A percentile compares a stretch with the other conserved stretches of the same genome.
These are phyloP conservation scores for Penicillium hordei DNA, from an alignment of 2,329 filamentous ascomycete species.

Conservation along the genomic window DNA sequence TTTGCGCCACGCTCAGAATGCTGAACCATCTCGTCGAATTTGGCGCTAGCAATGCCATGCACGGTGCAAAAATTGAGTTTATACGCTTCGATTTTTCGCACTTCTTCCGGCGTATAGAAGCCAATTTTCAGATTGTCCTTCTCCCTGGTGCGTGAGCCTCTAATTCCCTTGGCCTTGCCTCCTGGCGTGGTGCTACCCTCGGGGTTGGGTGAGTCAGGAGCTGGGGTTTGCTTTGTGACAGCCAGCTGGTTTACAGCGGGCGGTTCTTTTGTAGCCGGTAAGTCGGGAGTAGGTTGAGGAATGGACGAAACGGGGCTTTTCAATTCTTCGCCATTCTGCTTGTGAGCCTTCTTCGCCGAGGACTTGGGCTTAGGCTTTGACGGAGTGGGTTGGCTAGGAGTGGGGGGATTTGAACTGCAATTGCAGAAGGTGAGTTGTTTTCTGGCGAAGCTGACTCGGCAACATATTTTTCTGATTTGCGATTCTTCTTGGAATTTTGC, in stretches of 20 bases:
- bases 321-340: neutral
- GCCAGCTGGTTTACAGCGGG: neutral
- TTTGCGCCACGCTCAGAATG: conserved; percentile 30
- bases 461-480: neutral
- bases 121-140: conserved; percentile 27
- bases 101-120: conserved; percentile 34
- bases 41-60: conserved; percentile 20
- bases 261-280: neutral
- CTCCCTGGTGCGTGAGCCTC: conserved; percentile 12
- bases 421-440: neutral
- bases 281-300: neutral
- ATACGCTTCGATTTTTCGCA: conserved; percentile 31
- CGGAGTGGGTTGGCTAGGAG: neutral
- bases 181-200: neutral
- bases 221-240: neutral
- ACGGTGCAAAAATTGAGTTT: conserved; percentile 38
- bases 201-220: neutral
- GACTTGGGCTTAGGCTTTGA: neutral
- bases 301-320: neutral
- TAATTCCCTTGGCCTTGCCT: neutral
- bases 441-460: neutral
- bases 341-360: neutral
- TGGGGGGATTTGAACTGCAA: neutral
- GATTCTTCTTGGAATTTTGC: conserved; percentile 8
- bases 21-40: conserved; percentile 38